Evolutionary conservation across 495 filamentous ascomycete species (phyloP), one percentile per base, ranked within the genome.

Genomic region (Penicillium canescens): DNA sequence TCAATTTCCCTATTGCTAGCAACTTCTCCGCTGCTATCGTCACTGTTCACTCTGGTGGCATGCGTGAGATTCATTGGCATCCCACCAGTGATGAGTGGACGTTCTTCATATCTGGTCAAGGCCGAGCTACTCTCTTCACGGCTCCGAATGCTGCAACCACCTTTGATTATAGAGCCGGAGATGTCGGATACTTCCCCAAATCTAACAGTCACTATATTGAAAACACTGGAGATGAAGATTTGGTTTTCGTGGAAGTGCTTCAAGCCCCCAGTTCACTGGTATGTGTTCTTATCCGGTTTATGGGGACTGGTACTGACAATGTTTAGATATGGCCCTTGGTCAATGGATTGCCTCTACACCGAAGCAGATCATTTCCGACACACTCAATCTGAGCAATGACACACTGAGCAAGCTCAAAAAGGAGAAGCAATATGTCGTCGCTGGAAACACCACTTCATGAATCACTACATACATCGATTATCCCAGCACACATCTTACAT

Each of bases 41-140:
- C 0, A 85, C 81, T 1, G 78, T 92, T 14, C 73, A 84, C 37
- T 87, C 88, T 0, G 87, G 87, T 37, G 86, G 83, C 1, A 81
- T 92, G 80, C 81, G 89, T 3, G 89, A 92, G 63, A 81, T 92
- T 38, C 88, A 92, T 69, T 92, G 89, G 88, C 88, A 91, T 56
- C 84, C 86, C 0, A 79, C 77, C 8, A 82, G 81, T 20, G 88
- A 91, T 66, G 88, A 91, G 59, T 92, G 86, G 87, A 81, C 79
- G 2, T 92, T 87, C 70, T 91, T 91, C 72, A 79, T 91, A 42
- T 65, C 78, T 24, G 88, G 89, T 0, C 75, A 77, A 0, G 89
- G 80, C 0, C 78, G 89, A 4, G 84, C 87, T 12, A 90, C 87
- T 0, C 69, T 90, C 5, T 90, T 83, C 63, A 68, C 74, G 5